Conservation (phyloP, 2,329 filamentous ascomycete genomes). For the Fusarium chuoi region DNA sequence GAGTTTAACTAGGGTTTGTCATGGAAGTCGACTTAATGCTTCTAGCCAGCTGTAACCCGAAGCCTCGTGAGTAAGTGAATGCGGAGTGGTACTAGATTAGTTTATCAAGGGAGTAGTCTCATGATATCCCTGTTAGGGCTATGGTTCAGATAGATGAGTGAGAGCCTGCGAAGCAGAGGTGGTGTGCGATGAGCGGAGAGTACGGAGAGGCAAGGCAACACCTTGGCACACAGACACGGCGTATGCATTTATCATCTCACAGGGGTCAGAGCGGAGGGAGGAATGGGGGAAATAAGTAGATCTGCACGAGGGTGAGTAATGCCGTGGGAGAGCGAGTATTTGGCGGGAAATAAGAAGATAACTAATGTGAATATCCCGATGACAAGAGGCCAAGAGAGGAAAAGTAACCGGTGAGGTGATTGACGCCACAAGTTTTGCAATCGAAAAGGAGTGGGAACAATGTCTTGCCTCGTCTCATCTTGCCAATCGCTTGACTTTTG, state of each 20-base stretch:
- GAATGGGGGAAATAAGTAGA: conserved; percentile 24
- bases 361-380: conserved; percentile 29
- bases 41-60: conserved; percentile 13
- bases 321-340: conserved; percentile 6
- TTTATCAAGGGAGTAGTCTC: conserved; percentile 5
- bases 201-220: conserved; percentile 13
- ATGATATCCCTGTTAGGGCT: conserved; percentile 25
- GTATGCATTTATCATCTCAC: neutral
- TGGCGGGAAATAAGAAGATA: conserved; percentile 24
- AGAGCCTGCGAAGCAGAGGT: neutral
- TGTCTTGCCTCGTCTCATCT: neutral
- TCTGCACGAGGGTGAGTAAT: conserved; percentile 23
- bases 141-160: conserved; percentile 19
- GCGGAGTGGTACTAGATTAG: conserved; percentile 25
- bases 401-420: conserved; percentile 42
- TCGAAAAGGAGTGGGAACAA: conserved; percentile 30
- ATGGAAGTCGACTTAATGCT: conserved; percentile 13
- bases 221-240: conserved; percentile 1
- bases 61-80: conserved; percentile 24
- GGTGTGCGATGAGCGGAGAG: conserved; percentile 1
- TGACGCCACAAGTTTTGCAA: conserved; percentile 44
- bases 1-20: neutral
- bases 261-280: conserved; percentile 21
- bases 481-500: conserved; percentile 19
- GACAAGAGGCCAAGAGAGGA: conserved; percentile 16